Evolutionary conservation across 495 filamentous ascomycete genomes (phyloP), one percentile per base, ranked within the genome.

Genomic region (Hypoxylon trugodes): DNA sequence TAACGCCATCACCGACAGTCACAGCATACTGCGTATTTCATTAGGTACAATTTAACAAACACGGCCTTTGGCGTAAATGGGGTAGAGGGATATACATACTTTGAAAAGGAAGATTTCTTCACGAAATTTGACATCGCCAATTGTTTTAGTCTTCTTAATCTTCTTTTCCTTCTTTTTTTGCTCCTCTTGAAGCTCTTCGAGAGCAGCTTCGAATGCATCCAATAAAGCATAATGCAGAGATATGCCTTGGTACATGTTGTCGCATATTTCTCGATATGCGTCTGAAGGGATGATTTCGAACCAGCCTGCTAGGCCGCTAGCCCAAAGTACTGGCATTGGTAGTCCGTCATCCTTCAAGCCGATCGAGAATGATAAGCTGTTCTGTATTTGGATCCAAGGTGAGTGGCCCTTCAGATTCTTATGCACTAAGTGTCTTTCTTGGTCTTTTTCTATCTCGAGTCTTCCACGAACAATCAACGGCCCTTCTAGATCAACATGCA

Each of bases 281-380:
- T 78, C 76, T 43, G 86, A 80, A 1, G 91, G 88, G 18, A 77
- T 74, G 21, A 95, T 84, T 70, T 88, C 83, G 73, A 86, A 94
- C 90, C 90, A 94, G 52, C 90, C 91, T n/a, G 88, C 85, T 56
- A 79, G 74, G 42, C 91, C 91, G 28, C 86, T 84, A 25, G 90
- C 89, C 91, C 91, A 96, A 42, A 93, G 74, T 28, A 83, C 81
- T 30, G 87, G 78, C 16, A 79, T 81, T 5, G 84, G 81, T 64
- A 87, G 81, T 8, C 80, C 80, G 43, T 81, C 84, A 43, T 88
- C 65, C 43, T 70, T 70, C 6, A 69, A 82, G 15, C 89, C 89
- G 68, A 91, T 90, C 0, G 91, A 87, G 74, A 87, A 96, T 6
- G 81, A 77, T 6, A 78, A 79, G 0, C 90, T 86, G 41, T 83